Conservation (phyloP, 140 eudicot genomes). For the Senecio squalidus region DNA sequence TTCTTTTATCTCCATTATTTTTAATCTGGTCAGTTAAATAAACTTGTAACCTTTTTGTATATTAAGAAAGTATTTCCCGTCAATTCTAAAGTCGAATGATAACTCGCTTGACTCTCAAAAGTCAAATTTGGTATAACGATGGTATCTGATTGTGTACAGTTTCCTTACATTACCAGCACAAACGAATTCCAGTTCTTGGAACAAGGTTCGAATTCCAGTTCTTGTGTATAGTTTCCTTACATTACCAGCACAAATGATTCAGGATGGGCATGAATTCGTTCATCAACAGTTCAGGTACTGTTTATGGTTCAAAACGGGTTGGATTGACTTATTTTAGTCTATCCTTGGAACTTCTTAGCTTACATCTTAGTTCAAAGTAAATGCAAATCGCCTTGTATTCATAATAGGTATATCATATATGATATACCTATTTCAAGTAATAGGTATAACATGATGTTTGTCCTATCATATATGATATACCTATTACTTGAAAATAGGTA, state of each 20-base stretch:
- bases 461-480: too few species aligned
- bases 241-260: constrained; percentile 30
- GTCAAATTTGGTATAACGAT: constrained; percentile 18
- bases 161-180: constrained; percentile 46
- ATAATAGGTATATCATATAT: too few species aligned
- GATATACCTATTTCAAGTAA: too few species aligned
- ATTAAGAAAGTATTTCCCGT: background rate
- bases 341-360: too few species aligned
- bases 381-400: too few species aligned
- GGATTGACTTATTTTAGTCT: too few species aligned
- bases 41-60: background rate
- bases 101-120: constrained; percentile 10
- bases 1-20: background rate
- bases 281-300: too few species aligned
- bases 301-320: too few species aligned
- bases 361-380: too few species aligned
- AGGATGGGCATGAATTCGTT: too few species aligned
- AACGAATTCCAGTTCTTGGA: constrained; percentile 1
- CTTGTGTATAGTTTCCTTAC: constrained; percentile 64
- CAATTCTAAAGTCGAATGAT: background rate
- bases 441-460: too few species aligned
- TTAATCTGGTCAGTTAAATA: background rate
- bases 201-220: constrained; percentile 13
- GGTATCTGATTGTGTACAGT: constrained; percentile 41
- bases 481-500: too few species aligned